Conservation (phyloP, 2,329 filamentous ascomycete species). For the Endoconidiophora laricicola region DNA sequence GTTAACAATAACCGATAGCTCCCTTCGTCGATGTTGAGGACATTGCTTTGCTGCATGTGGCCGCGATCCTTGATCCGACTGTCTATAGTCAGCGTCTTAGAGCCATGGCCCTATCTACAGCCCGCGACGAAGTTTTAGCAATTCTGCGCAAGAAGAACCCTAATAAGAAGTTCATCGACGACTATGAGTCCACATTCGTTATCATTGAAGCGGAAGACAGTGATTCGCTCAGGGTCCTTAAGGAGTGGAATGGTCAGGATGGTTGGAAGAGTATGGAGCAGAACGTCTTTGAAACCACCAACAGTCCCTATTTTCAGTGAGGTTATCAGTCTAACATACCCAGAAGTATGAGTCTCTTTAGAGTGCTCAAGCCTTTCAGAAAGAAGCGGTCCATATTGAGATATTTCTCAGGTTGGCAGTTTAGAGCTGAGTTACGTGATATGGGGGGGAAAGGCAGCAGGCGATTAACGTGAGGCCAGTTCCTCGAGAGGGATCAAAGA, state of each 20-base stretch:
- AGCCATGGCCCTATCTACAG: slow-evolving; percentile 15
- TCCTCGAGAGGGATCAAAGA: too few relatives aligned
- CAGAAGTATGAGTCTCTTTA: too few relatives aligned
- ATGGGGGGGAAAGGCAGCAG: too few relatives aligned
- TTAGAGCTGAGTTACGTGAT: too few relatives aligned
- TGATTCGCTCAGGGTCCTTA: background rate
- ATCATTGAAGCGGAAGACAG: background rate
- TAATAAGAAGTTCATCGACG: slow-evolving; percentile 10
- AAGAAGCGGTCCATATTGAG: too few relatives aligned
- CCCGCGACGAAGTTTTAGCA: slow-evolving; percentile 14
- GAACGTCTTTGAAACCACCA: background rate
- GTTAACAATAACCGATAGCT: background rate
- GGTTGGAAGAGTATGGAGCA: slow-evolving; percentile 10
- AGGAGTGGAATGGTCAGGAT: slow-evolving; percentile 1
- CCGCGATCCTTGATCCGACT: slow-evolving; percentile 15
- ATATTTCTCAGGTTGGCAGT: too few relatives aligned
- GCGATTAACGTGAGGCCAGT: too few relatives aligned
- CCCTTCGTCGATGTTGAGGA: slow-evolving; percentile 16
- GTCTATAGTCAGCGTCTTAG: slow-evolving; percentile 17
- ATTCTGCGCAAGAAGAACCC: slow-evolving; percentile 14
- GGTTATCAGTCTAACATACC: too few relatives aligned
- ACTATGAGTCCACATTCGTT: slow-evolving; percentile 6
- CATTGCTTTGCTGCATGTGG: slow-evolving; percentile 17
- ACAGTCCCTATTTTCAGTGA: too few relatives aligned
- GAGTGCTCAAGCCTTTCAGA: too few relatives aligned